phyloP scores from a whole-genome alignment of 306 rosid species.

The Quercus variabilis region DNA sequence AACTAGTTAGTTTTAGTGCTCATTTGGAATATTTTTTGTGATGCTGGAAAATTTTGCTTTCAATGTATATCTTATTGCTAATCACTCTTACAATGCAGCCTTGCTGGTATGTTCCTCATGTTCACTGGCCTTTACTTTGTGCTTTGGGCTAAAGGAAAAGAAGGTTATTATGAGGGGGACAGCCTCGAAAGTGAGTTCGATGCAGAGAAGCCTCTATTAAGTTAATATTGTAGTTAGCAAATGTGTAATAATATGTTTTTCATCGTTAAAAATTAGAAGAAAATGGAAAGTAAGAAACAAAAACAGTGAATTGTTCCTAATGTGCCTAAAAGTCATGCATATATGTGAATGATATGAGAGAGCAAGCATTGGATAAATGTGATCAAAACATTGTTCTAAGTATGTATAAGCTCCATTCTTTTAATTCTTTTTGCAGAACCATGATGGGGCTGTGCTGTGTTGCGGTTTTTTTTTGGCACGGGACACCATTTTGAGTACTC shows the following conservation, averaged over 20 bases:
- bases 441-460: background rate
- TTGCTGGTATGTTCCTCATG: conserved; percentile 75
- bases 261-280: background rate
- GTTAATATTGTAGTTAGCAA: conserved; percentile 26
- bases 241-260: background rate
- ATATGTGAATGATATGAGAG: background rate
- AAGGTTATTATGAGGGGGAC: conserved; percentile 33
- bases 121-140: conserved; percentile 81
- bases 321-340: background rate
- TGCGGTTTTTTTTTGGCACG: background rate
- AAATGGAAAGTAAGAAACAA: background rate
- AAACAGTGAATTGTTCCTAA: background rate
- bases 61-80: background rate
- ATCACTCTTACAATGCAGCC: conserved; percentile 35
- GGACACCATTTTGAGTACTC: background rate
- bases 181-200: conserved; percentile 47
- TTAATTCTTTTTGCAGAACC: background rate
- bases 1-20: background rate
- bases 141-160: conserved; percentile 88
- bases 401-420: background rate
- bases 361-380: background rate
- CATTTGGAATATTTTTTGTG: background rate
- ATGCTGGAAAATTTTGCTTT: background rate
- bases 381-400: background rate
- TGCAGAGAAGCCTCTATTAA: conserved; percentile 61